These are phyloP conservation scores for Talaromyces wortmannii DNA, from an alignment of 495 filamentous ascomycete genomes.

Conservation along the genomic window DNA sequence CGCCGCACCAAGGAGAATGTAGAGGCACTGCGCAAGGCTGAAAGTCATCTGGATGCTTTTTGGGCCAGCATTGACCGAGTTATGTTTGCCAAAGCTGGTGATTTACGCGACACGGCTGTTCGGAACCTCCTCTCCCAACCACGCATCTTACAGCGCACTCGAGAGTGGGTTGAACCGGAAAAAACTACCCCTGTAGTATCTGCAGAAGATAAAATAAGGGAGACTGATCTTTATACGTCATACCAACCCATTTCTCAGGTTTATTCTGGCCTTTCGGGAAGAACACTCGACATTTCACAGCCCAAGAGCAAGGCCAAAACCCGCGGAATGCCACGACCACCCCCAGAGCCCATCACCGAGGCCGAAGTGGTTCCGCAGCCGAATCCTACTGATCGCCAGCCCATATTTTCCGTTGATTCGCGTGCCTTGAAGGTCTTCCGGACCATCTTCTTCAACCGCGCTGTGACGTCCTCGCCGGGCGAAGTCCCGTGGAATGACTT, in stretches of 20 bases:
- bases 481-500: slow-evolving; percentile 46
- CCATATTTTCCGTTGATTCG: slow-evolving; percentile 28
- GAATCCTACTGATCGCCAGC: slow-evolving; percentile 8
- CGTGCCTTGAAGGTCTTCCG: slow-evolving; percentile 41
- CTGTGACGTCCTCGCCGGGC: slow-evolving; percentile 16
- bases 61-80: slow-evolving; percentile 30
- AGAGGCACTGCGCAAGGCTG: slow-evolving; percentile 33
- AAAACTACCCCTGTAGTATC: not conserved
- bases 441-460: slow-evolving; percentile 32
- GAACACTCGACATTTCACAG: too few relatives aligned
- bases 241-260: too few relatives aligned
- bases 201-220: too few relatives aligned
- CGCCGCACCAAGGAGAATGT: slow-evolving; percentile 34
- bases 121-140: slow-evolving; percentile 18
- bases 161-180: slow-evolving; percentile 38
- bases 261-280: too few relatives aligned
- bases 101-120: slow-evolving; percentile 10
- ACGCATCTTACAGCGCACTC: slow-evolving; percentile 36
- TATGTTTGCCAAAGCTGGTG: slow-evolving; percentile 5
- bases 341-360: not conserved
- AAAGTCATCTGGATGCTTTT: slow-evolving; percentile 41
- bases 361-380: not conserved
- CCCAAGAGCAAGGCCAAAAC: slow-evolving; percentile 35
- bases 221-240: too few relatives aligned
- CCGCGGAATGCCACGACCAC: slow-evolving; percentile 14